These are phyloP conservation scores for Beauveria australis DNA, from an alignment of 2,329 filamentous ascomycete genomes.

Conservation along the genomic window DNA sequence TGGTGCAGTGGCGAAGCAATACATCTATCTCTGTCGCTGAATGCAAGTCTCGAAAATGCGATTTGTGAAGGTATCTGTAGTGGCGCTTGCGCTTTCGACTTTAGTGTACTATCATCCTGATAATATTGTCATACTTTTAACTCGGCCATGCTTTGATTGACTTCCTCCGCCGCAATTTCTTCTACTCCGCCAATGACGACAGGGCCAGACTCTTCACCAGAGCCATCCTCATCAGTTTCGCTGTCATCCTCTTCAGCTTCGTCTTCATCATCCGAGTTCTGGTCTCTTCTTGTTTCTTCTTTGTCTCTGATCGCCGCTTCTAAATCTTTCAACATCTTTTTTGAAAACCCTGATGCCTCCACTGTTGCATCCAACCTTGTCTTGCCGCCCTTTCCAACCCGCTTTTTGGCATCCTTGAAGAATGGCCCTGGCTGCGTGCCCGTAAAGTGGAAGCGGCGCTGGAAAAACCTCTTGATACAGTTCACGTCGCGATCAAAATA, in stretches of 20 bases:
- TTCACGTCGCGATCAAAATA: constrained; percentile 96
- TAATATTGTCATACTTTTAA: constrained; percentile 18
- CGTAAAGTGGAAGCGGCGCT: constrained; percentile 79
- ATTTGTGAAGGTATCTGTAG: background rate
- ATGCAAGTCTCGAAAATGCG: background rate
- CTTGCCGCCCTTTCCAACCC: constrained; percentile 54
- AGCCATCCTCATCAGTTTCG: constrained; percentile 17
- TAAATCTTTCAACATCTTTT: constrained; percentile 92
- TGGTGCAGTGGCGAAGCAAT: constrained; percentile 3
- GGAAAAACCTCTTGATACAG: constrained; percentile 92
- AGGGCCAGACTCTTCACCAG: constrained; percentile 15
- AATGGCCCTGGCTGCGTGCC: constrained; percentile 76
- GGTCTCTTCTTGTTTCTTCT: constrained; percentile 38
- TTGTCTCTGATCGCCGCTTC: constrained; percentile 84
- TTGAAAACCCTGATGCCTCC: constrained; percentile 89
- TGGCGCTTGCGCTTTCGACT: background rate
- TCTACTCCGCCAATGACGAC: constrained; percentile 18
- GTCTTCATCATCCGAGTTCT: constrained; percentile 22
- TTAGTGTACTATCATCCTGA: background rate
- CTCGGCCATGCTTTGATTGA: constrained; percentile 23
- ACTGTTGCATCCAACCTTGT: constrained; percentile 78
- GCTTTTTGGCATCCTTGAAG: constrained; percentile 75
- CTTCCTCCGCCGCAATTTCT: background rate
- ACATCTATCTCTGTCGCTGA: constrained; percentile 3
- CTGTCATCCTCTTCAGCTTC: constrained; percentile 20